Conservation (phyloP, 176 grass and related monocot species). For the Zoysia pacifica region DNA sequence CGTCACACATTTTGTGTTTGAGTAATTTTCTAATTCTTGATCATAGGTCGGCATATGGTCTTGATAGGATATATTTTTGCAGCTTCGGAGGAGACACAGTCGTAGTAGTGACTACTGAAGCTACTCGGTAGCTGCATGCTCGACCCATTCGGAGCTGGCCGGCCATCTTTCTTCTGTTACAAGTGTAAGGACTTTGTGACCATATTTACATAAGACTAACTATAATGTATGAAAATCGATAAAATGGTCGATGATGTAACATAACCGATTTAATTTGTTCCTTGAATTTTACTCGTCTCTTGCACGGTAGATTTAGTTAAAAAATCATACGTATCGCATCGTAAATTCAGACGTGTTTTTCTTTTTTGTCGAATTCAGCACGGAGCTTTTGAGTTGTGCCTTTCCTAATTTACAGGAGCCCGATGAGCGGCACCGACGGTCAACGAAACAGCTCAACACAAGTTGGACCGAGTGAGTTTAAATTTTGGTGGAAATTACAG, state of each 20-base stretch:
- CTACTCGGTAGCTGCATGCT: slow-evolving; percentile 25
- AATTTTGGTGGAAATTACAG: not conserved
- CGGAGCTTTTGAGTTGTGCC: slow-evolving; percentile 35
- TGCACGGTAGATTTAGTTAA: too few species aligned
- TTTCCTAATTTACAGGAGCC: slow-evolving; percentile 58
- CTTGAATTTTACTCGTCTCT: too few species aligned
- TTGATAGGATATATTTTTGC: slow-evolving; percentile 23
- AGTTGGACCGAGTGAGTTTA: not conserved
- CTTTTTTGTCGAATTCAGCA: too few species aligned
- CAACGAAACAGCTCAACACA: slow-evolving; percentile 5
- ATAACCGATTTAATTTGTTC: too few species aligned
- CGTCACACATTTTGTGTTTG: slow-evolving; percentile 12
- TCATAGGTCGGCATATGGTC: not conserved
- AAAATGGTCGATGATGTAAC: too few species aligned
- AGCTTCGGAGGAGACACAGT: slow-evolving; percentile 11
- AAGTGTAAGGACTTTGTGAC: too few species aligned
- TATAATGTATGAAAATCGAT: too few species aligned
- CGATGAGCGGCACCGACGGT: not conserved
- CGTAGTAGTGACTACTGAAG: slow-evolving; percentile 40
- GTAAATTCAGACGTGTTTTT: too few species aligned
- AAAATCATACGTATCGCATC: too few species aligned
- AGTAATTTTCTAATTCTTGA: not conserved
- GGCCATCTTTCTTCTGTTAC: too few species aligned
- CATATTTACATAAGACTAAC: too few species aligned
- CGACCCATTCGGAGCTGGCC: not conserved